A percentile compares a stretch with the other conserved stretches of the same genome.
Conservation (phyloP, 768 basidiomycete species). For the Boletus pseudo-olivaceus region DNA sequence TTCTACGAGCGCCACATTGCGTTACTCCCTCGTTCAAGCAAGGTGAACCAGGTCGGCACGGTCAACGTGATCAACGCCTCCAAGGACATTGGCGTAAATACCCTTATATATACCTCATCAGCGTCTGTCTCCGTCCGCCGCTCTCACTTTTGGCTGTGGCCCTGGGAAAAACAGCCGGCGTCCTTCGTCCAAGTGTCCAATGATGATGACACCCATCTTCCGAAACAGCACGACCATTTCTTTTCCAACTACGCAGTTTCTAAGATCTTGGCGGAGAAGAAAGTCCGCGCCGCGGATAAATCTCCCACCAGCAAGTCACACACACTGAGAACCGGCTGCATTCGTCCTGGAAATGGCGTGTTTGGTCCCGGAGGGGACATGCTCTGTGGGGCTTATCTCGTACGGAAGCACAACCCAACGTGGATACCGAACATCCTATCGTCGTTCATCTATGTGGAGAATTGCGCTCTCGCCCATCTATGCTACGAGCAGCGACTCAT, state of each 20-base stretch:
- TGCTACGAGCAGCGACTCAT: constrained; percentile 70
- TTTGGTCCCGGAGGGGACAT: constrained; percentile 77
- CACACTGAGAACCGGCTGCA: constrained; percentile 61
- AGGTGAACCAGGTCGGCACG: constrained; percentile 66
- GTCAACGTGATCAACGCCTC: constrained; percentile 62
- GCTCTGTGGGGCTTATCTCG: constrained; percentile 60
- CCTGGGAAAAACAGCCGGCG: constrained; percentile 62
- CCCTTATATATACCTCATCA: constrained; percentile 71
- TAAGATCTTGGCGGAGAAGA: constrained; percentile 55
- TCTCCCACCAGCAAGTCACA: constrained; percentile 27
- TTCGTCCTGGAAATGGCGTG: constrained; percentile 76
- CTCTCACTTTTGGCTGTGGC: constrained; percentile 65
- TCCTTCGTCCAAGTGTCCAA: constrained; percentile 60
- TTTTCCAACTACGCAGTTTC: constrained; percentile 79
- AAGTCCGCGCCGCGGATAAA: constrained; percentile 42
- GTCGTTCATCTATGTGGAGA: constrained; percentile 73
- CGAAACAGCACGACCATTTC: constrained; percentile 55
- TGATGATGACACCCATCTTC: constrained; percentile 54
- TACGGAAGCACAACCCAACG: constrained; percentile 54
- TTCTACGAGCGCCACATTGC: constrained; percentile 62
- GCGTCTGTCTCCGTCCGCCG: constrained; percentile 59
- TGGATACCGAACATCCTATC: constrained; percentile 60
- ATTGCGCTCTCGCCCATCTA: constrained; percentile 67
- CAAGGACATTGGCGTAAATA: constrained; percentile 49
- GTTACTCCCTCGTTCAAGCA: constrained; percentile 51